These are phyloP conservation scores for Gossypium ekmanianum DNA, from an alignment of 345 rosid species.

Conservation along the genomic window DNA sequence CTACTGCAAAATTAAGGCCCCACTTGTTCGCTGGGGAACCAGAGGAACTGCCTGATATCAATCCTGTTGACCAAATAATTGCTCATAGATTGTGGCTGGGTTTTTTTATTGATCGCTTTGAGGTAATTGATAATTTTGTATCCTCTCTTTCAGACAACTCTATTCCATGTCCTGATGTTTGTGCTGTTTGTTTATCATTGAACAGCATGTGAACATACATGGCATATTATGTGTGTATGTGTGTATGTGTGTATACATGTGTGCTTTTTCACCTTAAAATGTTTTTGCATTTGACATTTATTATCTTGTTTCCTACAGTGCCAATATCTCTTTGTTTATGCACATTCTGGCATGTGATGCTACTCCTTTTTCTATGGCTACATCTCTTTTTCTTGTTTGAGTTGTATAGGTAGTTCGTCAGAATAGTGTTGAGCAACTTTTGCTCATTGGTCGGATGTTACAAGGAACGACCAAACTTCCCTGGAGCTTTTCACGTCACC, in stretches of 20 bases:
- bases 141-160: neutral
- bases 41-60: slow-evolving; percentile 54
- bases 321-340: neutral
- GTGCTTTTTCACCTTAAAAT: neutral
- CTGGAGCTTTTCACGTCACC: slow-evolving; percentile 95
- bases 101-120: slow-evolving; percentile 93
- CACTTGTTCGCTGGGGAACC: slow-evolving; percentile 97
- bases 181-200: slow-evolving; percentile 15
- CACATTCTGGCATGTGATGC: neutral
- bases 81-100: slow-evolving; percentile 98
- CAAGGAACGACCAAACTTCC: slow-evolving; percentile 82
- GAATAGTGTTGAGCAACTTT: slow-evolving; percentile 87
- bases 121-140: slow-evolving; percentile 47
- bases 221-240: neutral
- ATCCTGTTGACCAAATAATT: slow-evolving; percentile 87
- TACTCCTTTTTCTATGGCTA: neutral
- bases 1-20: slow-evolving; percentile 93
- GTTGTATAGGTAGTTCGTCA: slow-evolving; percentile 75
- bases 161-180: neutral
- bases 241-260: neutral
- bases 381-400: slow-evolving; percentile 11
- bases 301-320: neutral
- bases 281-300: neutral
- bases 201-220: neutral
- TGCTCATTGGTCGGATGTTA: slow-evolving; percentile 85